Conservation (phyloP, 768 basidiomycete species). For the Sistotremastrum suecicum region DNA sequence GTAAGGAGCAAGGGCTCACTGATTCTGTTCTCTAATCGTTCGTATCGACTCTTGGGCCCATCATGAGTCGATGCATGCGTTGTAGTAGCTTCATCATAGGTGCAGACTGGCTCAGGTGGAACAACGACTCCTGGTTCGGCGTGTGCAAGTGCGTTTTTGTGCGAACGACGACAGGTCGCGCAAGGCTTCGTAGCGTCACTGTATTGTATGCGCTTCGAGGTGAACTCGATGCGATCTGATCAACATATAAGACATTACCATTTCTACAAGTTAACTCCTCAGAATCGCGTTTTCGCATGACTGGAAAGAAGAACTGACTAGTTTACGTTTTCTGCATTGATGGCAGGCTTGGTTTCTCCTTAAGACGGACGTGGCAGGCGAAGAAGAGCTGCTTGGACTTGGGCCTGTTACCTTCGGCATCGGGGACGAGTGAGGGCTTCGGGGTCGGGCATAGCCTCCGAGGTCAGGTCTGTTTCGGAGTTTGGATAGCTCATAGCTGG, state of each 20-base stretch:
- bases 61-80: conserved; percentile 24
- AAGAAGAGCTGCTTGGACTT: not conserved
- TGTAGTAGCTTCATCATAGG: conserved; percentile 55
- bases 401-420: not conserved
- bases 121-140: conserved; percentile 40
- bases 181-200: conserved; percentile 70
- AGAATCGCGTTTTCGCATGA: not conserved
- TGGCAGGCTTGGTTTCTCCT: conserved; percentile 22
- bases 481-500: too few species aligned
- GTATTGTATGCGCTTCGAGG: conserved; percentile 4
- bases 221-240: conserved; percentile 1
- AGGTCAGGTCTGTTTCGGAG: too few species aligned
- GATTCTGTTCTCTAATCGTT: conserved; percentile 53
- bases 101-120: conserved; percentile 51
- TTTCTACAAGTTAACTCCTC: conserved; percentile 30
- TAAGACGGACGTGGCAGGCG: not conserved
- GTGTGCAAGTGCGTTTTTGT: conserved; percentile 52
- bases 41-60: conserved; percentile 44
- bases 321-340: conserved; percentile 59
- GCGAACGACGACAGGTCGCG: conserved; percentile 63
- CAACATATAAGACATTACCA: conserved; percentile 26
- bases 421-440: not conserved
- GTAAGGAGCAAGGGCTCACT: conserved; percentile 26
- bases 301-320: conserved; percentile 30
- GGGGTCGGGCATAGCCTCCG: too few species aligned